Evolutionary conservation across 1,284 basidiomycete species (phyloP), one percentile per base, ranked within the genome.

Genomic region (Fomitopsis palustris): DNA sequence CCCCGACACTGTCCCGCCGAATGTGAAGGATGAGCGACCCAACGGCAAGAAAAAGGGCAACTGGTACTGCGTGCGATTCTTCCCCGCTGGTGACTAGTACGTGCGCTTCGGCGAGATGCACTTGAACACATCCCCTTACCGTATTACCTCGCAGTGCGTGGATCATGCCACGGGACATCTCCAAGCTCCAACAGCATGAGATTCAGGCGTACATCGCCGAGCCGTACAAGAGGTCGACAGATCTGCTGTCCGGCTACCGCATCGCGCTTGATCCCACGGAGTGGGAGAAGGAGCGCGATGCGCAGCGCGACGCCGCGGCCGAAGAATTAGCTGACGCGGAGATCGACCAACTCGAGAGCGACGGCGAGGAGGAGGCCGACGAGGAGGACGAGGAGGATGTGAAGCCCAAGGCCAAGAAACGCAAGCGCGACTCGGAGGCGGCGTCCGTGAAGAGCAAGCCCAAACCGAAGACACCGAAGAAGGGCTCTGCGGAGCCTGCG

Each of bases 61-160:
- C 14, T 87, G 87, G 67, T 88, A 92, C 74, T 93, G 90, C 67
- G 85, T 95, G 45, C 81, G 86, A 66, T 96, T 95, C 84, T 96
- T 95, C 81, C 93, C 93, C 37, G 85, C 84, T 39, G 94, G 92
- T 57, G 95, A 98, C 77, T 93, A 89, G 95, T 97, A 68, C 74
- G 93, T 86, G 31, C 41, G 57, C 54, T 60, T 59, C 61, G 55
- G 51, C 49, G 56, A 55, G 45, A 57, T 47, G 14, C 37, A 49
- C 65, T 12, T 62, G 23, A 53, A 10, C 9, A 12, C 16, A 19
- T 57, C 29, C 47, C 43, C 54, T 61, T 65, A 60, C 29, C 59
- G 62, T 58, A 58, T 53, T 21, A 55, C 45, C 55, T 0, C 27
- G 23, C 70, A 96, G 95, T 76, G 84, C 93, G 42, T 98, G 96